A percentile compares a stretch with the other conserved stretches of the same genome.
phyloP scores from a whole-genome alignment of 2,329 filamentous ascomycete species.

The Macrophomina phaseolina region DNA sequence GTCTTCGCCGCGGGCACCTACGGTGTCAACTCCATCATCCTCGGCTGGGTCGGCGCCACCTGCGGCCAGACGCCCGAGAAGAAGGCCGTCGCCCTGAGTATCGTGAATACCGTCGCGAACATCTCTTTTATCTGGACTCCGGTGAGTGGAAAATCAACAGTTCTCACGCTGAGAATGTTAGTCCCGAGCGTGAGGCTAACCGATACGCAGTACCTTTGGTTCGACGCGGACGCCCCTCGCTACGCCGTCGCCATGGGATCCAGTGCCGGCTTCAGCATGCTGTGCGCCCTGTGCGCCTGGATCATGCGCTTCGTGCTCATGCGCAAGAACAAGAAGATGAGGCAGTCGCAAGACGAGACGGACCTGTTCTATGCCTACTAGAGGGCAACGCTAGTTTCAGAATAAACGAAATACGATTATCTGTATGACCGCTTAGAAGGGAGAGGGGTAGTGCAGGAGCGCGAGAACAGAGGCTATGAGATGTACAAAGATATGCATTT shows the following conservation, averaged over 20 bases:
- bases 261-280: slow-evolving; percentile 41
- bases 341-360: slow-evolving; percentile 35
- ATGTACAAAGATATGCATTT: too few species aligned
- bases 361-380: slow-evolving; percentile 43
- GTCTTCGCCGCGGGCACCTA: slow-evolving; percentile 41
- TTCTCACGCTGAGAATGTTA: too few species aligned
- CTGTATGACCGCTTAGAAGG: too few species aligned
- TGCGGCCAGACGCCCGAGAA: slow-evolving; percentile 52
- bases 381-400: neutral
- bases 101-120: slow-evolving; percentile 51
- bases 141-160: neutral
- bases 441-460: too few species aligned
- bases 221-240: slow-evolving; percentile 38
- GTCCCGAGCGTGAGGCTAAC: neutral
- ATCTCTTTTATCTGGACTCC: slow-evolving; percentile 45
- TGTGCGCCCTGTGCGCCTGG: slow-evolving; percentile 40
- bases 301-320: slow-evolving; percentile 39
- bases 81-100: slow-evolving; percentile 49
- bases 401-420: too few species aligned
- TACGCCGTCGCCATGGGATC: slow-evolving; percentile 41
- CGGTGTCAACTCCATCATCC: slow-evolving; percentile 37
- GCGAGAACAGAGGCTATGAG: too few species aligned
- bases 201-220: slow-evolving; percentile 40
- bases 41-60: slow-evolving; percentile 51
- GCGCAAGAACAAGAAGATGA: slow-evolving; percentile 41